These are phyloP conservation scores for Kodamaea jinghongensis DNA, from an alignment of 805 yeast species.

Conservation along the genomic window DNA sequence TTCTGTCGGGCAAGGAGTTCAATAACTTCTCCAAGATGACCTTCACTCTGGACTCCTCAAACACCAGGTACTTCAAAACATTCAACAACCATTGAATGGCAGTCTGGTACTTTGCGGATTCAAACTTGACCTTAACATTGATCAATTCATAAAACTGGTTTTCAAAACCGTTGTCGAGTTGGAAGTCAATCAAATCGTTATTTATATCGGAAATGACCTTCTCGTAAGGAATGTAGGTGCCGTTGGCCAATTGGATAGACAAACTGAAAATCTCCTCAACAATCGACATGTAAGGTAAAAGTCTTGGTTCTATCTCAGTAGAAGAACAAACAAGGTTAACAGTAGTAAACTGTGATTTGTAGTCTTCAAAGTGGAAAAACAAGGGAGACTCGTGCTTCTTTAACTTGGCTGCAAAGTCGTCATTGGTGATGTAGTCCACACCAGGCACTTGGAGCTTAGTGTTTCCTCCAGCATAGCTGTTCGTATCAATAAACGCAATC, in stretches of 20 bases:
- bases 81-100: conserved; percentile 78
- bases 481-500: conserved; percentile 69
- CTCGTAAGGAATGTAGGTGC: conserved; percentile 60
- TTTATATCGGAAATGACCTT: conserved; percentile 72
- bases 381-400: conserved; percentile 25
- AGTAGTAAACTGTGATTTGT: conserved; percentile 74
- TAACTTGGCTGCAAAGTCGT: conserved; percentile 19
- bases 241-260: conserved; percentile 66
- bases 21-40: conserved; percentile 62
- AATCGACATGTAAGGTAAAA: conserved; percentile 62
- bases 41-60: conserved; percentile 69
- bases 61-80: conserved; percentile 61
- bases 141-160: conserved; percentile 66
- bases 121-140: conserved; percentile 59
- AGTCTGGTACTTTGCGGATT: conserved; percentile 55
- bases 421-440: conserved; percentile 28
- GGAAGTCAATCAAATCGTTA: conserved; percentile 65
- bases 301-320: conserved; percentile 44
- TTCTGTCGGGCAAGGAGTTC: conserved; percentile 58
- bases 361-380: conserved; percentile 74
- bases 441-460: conserved; percentile 11
- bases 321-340: conserved; percentile 62
- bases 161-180: conserved; percentile 55
- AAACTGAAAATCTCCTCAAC: conserved; percentile 67
- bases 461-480: conserved; percentile 57